Evolutionary conservation across 2,329 filamentous ascomycete species (phyloP), one percentile per base, ranked within the genome.

Genomic region (Gliomastix tumulicola): DNA sequence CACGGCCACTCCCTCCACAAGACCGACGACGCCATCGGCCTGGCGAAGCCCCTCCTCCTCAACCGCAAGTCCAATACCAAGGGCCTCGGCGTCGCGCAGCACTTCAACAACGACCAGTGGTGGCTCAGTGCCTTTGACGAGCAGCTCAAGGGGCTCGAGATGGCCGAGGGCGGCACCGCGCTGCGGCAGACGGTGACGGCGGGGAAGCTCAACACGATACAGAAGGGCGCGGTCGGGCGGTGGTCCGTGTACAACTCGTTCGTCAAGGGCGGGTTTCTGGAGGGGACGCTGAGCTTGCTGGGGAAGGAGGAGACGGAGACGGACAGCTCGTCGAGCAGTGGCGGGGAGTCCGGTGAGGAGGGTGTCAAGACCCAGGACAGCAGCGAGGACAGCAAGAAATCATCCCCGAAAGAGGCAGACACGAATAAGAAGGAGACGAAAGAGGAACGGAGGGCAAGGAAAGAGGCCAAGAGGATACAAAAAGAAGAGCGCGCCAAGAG

Each of bases 101-200:
- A 79, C 44, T 71, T 71, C 43, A 76, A 73, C 17, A 76, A 71
- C 48, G 90, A 96, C 55, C 88, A 95, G 57, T 98, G 92, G 92
- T 98, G 92, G 92, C 72, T 95, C 61, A 83, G 87, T 40, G 92
- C 92, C 10, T 96, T 95, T 48, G 90, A 97, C 60, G 82, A 88
- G 56, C 88, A 89, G 38, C 66, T 96, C 45, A 84, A 92, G 59
- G 84, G 82, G 5, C 71, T 95, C 36, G 83, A 85, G 54, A 79
- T 74, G 2, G 69, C 71, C 18, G 68, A 69, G 45, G 61, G 74
- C 46, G 70, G 77, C 36, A 63, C 67, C 47, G 65, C 78, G 38
- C 61, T 74, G 19, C 36, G 32, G 47, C 63, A 82, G 67, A 72
- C 75, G 41, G 56, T 76, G 44, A 65, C 62, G 21, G 65, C 68